Evolutionary conservation across 257 asterid genomes (phyloP).

Genomic region (Agastache rugosa): DNA sequence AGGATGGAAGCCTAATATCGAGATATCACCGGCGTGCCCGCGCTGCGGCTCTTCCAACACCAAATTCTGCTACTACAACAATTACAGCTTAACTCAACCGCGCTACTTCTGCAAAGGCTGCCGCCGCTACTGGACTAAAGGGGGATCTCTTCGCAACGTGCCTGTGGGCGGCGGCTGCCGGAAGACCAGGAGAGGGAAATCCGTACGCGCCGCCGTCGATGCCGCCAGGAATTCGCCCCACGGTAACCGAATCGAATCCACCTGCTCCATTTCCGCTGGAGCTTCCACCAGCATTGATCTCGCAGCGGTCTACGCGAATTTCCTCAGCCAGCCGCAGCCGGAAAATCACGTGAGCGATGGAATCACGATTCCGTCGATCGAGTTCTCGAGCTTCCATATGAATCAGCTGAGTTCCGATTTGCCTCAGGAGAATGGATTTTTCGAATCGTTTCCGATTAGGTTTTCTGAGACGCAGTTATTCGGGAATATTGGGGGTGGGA

Average conservation of each 20-base stretch:
- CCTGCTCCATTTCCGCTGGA: neutral
- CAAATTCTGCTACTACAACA: conserved; percentile 85
- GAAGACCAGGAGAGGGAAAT: conserved; percentile 50
- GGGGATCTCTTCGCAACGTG: conserved; percentile 80
- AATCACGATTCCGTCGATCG: conserved; percentile 28
- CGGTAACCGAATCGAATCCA: neutral
- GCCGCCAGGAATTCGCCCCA: conserved; percentile 21
- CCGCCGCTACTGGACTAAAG: conserved; percentile 84
- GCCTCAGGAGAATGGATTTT: conserved; percentile 30
- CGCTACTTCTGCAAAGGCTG: conserved; percentile 83
- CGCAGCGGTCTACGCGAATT: conserved; percentile 68
- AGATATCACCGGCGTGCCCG: conserved; percentile 67
- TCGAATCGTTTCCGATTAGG: conserved; percentile 37
- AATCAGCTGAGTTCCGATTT: conserved; percentile 16
- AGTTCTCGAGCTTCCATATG: conserved; percentile 35
- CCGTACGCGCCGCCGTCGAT: conserved; percentile 25
- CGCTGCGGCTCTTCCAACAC: conserved; percentile 83
- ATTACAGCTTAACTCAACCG: conserved; percentile 82
- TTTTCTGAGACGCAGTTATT: conserved; percentile 29
- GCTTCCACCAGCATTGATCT: conserved; percentile 56
- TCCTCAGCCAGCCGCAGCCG: conserved; percentile 49
- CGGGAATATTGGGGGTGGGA: conserved; percentile 2
- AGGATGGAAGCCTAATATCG: conserved; percentile 59
- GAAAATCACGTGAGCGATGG: neutral
- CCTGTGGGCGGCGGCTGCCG: conserved; percentile 86